A percentile compares a stretch with the other conserved stretches of the same genome.
Evolutionary conservation across 75 land plant genomes (phyloP).

Genomic region (Cupressus sempervirens): DNA sequence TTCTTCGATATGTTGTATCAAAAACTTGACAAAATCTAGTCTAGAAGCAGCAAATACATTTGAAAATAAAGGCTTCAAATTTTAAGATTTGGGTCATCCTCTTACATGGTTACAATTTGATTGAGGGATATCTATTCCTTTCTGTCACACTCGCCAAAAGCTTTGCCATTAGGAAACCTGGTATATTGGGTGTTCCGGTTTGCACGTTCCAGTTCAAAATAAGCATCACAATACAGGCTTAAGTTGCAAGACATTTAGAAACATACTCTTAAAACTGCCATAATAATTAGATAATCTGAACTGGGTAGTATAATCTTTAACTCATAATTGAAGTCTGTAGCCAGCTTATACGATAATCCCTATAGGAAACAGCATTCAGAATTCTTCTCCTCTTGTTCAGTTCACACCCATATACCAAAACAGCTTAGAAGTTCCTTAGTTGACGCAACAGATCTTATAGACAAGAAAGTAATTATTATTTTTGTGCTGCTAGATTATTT

Average conservation of each 20-base stretch:
- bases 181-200: no score
- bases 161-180: no score
- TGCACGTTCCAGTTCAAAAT: background rate
- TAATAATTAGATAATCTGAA: background rate
- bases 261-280: background rate
- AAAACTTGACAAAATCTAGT: no score
- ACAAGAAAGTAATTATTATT: background rate
- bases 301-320: background rate
- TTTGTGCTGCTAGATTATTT: background rate
- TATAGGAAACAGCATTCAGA: background rate
- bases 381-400: background rate
- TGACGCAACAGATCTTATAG: background rate
- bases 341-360: background rate
- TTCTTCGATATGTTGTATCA: no score
- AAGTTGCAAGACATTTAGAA: background rate
- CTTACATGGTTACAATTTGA: no score
- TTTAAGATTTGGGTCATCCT: no score
- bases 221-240: background rate
- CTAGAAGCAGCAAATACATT: no score
- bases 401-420: background rate
- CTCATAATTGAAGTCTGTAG: background rate
- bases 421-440: background rate
- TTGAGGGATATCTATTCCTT: no score
- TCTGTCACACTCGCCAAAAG: no score
- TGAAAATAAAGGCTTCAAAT: no score